Base-by-base conservation (phyloP, 805 yeast genomes). In the Suhomyces emberorum region DNA sequence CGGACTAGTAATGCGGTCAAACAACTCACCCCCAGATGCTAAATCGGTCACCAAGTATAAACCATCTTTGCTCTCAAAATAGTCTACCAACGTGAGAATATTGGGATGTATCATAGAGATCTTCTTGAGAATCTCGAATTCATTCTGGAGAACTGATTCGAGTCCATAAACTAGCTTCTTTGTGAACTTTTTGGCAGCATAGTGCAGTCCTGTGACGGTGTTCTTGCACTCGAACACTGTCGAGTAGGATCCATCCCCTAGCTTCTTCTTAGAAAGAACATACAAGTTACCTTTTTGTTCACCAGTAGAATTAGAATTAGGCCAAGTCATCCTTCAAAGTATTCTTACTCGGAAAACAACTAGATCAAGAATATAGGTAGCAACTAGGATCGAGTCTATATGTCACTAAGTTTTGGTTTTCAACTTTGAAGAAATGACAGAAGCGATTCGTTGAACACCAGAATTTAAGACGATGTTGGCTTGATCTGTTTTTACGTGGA, bases 1-100 rank as follows among this genome's bases (percentile, higher is more conserved):
- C 14, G 41, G 32, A 17, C 61, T 54, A 35, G 71, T 65, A 27
- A 83, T 75, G 22, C 76, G 62, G 46, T 80, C 83, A 50, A 79
- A 83, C 32, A 83, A 63, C 49, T 83, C 91, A 16, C 85, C 83
- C 11, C 85, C 83, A 10, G 57, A 58, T 27, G 88, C 86, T 30
- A 83, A 60, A 47, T 81, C 85, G 1, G 88, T 82, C 28, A 83
- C 75, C 31, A 83, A 51, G 33, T 63, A 75, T 24, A 76, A 60
- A 47, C 69, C 65, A 37, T 76, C 73, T 4, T 66, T 63, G 0
- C 91, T 83, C 53, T 83, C 88, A 54, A 83, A 83, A 57, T 73
- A 79, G 59, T 83, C 89, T 7, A 77, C 69, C 34, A 83, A 57
- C 26, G 80, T 80, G 36, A 83, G 61, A 10, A 83, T 69, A 51